These are phyloP conservation scores for Hygrophorus pudorinus DNA, from an alignment of 768 basidiomycete genomes.

Conservation along the genomic window DNA sequence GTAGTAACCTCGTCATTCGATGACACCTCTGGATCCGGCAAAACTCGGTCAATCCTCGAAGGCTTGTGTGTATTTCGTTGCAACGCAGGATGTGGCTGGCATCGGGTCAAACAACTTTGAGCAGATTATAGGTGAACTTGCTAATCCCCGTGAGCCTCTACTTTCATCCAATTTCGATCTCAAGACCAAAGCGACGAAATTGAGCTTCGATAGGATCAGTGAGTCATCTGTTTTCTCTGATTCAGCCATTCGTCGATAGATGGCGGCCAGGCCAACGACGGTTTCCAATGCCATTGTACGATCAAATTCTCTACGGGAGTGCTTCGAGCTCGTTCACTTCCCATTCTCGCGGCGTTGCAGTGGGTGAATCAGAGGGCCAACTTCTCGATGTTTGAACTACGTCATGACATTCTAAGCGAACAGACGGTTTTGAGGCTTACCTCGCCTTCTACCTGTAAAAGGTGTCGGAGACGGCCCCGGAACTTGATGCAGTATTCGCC, in stretches of 20 bases:
- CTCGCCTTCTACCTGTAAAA: constrained; percentile 4
- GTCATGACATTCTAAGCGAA: constrained; percentile 1
- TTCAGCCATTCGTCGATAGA: neutral
- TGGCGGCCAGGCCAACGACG: neutral
- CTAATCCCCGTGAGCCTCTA: neutral
- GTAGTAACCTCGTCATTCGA: no score
- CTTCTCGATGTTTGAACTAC: constrained; percentile 3
- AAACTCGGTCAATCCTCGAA: constrained; percentile 6
- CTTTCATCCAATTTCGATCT: constrained; percentile 1
- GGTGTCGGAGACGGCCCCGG: constrained; percentile 2
- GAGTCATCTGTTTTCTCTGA: constrained; percentile 1
- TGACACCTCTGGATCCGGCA: constrained; percentile 6
- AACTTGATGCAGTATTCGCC: constrained; percentile 5
- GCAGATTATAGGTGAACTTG: neutral
- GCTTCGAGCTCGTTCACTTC: constrained; percentile 2
- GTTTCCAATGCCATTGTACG: constrained; percentile 3
- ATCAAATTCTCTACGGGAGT: constrained; percentile 5
- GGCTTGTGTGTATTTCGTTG: constrained; percentile 7
- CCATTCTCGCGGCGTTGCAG: constrained; percentile 5
- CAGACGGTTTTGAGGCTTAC: constrained; percentile 3
- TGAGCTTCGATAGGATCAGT: constrained; percentile 6
- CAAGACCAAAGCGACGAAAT: neutral
- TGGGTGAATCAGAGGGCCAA: constrained; percentile 2
- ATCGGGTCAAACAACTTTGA: constrained; percentile 6
- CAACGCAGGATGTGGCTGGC: constrained; percentile 14